A percentile compares a stretch with the other conserved stretches of the same genome.
phyloP scores from a whole-genome alignment of 2,329 filamentous ascomycete genomes.

The Fusarium dimerum region DNA sequence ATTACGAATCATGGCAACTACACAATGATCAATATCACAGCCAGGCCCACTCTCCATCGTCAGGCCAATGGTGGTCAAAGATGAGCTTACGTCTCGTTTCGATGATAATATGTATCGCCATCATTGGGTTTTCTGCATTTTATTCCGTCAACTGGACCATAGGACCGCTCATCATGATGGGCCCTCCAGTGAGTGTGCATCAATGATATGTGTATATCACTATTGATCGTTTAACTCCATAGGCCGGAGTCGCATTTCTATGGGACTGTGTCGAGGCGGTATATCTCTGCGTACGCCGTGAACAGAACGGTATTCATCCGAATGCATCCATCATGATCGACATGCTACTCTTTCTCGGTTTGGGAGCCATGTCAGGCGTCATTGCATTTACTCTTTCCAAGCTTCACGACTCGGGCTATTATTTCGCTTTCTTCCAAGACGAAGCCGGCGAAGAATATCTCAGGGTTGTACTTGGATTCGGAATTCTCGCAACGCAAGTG shows the following conservation, averaged over 20 bases:
- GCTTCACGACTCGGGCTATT: constrained; percentile 15
- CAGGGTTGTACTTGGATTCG: constrained; percentile 9
- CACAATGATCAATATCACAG: background rate
- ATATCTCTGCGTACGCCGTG: constrained; percentile 1
- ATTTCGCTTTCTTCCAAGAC: constrained; percentile 15
- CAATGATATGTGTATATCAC: background rate
- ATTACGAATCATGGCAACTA: no score
- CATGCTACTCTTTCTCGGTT: constrained; percentile 9
- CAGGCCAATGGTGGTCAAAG: constrained; percentile 7
- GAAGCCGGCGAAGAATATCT: constrained; percentile 10
- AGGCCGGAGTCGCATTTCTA: constrained; percentile 8
- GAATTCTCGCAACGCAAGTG: constrained; percentile 12
- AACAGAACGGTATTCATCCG: constrained; percentile 3
- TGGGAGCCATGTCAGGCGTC: constrained; percentile 12
- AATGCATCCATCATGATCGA: constrained; percentile 13
- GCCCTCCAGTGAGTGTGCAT: constrained; percentile 11
- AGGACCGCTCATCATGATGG: constrained; percentile 15
- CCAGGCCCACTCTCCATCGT: background rate
- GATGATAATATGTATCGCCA: constrained; percentile 1
- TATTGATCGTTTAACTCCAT: background rate
- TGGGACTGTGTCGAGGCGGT: constrained; percentile 10
- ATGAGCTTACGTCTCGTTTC: constrained; percentile 10
- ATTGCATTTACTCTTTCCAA: constrained; percentile 13
- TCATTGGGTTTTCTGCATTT: constrained; percentile 7
- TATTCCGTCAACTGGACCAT: constrained; percentile 12